phyloP scores from a whole-genome alignment of 805 yeast species.

The Saccharomycopsis babjevae region DNA sequence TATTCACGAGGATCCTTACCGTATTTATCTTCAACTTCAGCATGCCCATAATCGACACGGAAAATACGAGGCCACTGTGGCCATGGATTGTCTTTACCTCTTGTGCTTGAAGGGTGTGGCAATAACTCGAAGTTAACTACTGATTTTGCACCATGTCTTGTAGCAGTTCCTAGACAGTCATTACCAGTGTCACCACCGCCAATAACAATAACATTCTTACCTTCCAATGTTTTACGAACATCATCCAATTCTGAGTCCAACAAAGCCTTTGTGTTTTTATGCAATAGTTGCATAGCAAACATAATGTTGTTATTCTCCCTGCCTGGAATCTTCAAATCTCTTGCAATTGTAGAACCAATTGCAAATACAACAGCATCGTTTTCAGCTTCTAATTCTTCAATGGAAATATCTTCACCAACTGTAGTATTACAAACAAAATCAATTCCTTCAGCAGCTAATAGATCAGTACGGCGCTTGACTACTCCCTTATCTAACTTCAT shows the following conservation, averaged over 20 bases:
- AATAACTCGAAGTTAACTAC: conserved; percentile 89
- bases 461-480: conserved; percentile 87
- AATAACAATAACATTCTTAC: conserved; percentile 88
- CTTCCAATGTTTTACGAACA: conserved; percentile 59
- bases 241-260: conserved; percentile 72
- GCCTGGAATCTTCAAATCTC: conserved; percentile 91
- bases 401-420: conserved; percentile 73
- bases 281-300: conserved; percentile 88
- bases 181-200: conserved; percentile 99
- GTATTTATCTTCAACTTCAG: conserved; percentile 88
- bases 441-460: conserved; percentile 85
- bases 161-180: conserved; percentile 95
- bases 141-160: conserved; percentile 93
- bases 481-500: conserved; percentile 93
- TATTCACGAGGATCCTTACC: conserved; percentile 98
- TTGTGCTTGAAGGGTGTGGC: conserved; percentile 79
- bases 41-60: conserved; percentile 96
- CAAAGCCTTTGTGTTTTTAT: conserved; percentile 82
- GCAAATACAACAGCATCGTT: conserved; percentile 85
- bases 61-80: conserved; percentile 99
- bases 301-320: conserved; percentile 83
- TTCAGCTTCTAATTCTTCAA: conserved; percentile 51
- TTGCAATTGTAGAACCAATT: conserved; percentile 92
- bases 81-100: conserved; percentile 97
- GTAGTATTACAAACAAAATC: conserved; percentile 66